Conservation (phyloP, 2,329 filamentous ascomycete species). For the Pyricularia grisea region DNA sequence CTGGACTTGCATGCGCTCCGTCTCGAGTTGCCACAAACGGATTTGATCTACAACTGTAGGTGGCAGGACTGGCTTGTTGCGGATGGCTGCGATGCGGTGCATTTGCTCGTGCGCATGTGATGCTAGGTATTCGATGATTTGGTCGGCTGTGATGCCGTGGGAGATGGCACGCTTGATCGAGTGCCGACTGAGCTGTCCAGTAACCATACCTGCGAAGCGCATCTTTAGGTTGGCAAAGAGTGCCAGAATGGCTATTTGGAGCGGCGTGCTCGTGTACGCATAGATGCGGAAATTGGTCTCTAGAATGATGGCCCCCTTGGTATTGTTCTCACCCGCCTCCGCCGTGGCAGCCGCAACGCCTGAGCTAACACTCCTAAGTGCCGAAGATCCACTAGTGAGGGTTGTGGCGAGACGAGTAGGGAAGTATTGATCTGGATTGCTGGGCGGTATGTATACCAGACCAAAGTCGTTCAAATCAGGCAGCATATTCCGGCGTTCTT, state of each 20-base stretch:
- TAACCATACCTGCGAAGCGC: constrained; percentile 90
- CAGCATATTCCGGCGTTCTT: constrained; percentile 80
- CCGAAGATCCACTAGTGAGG: constrained; percentile 65
- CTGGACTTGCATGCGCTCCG: constrained; percentile 82
- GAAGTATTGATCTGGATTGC: constrained; percentile 59
- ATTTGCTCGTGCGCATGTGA: constrained; percentile 94
- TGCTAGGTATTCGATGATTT: constrained; percentile 88
- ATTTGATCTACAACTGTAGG: constrained; percentile 98
- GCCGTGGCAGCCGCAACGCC: constrained; percentile 58
- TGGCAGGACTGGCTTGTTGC: constrained; percentile 66
- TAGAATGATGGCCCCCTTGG: constrained; percentile 81
- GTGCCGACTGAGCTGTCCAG: constrained; percentile 79
- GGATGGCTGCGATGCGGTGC: constrained; percentile 52
- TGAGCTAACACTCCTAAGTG: constrained; percentile 60
- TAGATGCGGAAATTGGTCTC: constrained; percentile 98
- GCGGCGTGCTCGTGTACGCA: constrained; percentile 86
- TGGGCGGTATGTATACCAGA: constrained; percentile 65
- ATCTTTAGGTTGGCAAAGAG: constrained; percentile 83
- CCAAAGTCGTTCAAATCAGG: constrained; percentile 86
- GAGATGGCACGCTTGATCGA: constrained; percentile 82
- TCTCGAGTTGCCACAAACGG: constrained; percentile 92
- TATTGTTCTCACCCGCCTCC: constrained; percentile 28
- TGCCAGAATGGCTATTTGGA: constrained; percentile 88
- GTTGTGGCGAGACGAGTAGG: constrained; percentile 92
- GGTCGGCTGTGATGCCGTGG: constrained; percentile 86